A percentile compares a stretch with the other conserved stretches of the same genome.
phyloP scores from a whole-genome alignment of 2,329 filamentous ascomycete species.

The Sporothrix phasma region DNA sequence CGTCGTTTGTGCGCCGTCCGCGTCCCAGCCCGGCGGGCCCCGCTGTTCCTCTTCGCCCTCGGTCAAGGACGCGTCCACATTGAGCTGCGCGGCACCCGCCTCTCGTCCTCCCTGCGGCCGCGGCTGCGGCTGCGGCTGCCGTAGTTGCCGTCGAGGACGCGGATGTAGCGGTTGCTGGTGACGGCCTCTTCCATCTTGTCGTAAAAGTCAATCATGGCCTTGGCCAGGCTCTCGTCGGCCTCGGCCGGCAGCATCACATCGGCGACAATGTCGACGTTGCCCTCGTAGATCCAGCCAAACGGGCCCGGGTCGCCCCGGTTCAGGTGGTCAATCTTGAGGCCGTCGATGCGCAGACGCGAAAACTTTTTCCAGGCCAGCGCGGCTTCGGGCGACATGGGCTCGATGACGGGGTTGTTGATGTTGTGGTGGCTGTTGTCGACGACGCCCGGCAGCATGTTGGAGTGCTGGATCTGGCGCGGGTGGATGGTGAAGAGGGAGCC shows the following conservation, averaged over 20 bases:
- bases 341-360: conserved; percentile 83
- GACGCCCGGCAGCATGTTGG: conserved; percentile 46
- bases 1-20: not conserved
- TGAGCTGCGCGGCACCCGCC: not conserved
- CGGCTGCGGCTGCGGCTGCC: conserved; percentile 1
- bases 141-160: conserved; percentile 41
- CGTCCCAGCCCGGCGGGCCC: conserved; percentile 6
- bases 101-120: not conserved
- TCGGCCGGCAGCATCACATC: conserved; percentile 93
- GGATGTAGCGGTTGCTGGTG: conserved; percentile 59
- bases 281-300: conserved; percentile 96
- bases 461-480: conserved; percentile 68
- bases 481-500: conserved; percentile 96
- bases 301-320: conserved; percentile 88
- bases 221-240: conserved; percentile 76
- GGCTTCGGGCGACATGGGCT: conserved; percentile 14
- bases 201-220: conserved; percentile 95
- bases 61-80: not conserved
- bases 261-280: conserved; percentile 90
- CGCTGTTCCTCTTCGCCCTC: not conserved
- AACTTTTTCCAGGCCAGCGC: conserved; percentile 79
- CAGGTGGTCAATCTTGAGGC: conserved; percentile 87
- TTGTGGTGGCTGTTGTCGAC: conserved; percentile 51
- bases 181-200: conserved; percentile 91
- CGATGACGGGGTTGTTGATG: conserved; percentile 27